These are phyloP conservation scores for Gymnopilus dilepis DNA, from an alignment of 768 basidiomycete genomes.

Conservation along the genomic window DNA sequence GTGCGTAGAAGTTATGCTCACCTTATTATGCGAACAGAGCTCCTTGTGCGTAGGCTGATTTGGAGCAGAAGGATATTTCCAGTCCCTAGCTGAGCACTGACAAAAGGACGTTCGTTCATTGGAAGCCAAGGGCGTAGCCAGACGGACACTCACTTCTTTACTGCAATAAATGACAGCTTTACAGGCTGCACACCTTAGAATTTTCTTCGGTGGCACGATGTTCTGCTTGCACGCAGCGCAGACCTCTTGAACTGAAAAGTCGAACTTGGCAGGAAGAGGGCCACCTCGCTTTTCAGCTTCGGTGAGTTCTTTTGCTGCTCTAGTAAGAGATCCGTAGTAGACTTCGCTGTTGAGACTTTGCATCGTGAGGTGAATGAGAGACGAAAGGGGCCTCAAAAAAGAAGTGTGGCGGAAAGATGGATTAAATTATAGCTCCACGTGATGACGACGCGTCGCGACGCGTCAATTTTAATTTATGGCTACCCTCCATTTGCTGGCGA, in stretches of 20 bases:
- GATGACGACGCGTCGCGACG: too few relatives aligned
- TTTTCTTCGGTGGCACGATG: constrained; percentile 1
- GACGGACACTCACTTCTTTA: not conserved
- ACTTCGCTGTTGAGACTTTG: not conserved
- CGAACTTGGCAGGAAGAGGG: not conserved
- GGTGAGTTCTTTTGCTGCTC: not conserved
- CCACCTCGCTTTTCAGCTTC: constrained; percentile 3
- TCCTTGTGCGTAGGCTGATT: constrained; percentile 3
- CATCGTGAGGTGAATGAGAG: not conserved
- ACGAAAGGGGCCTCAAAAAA: too few relatives aligned
- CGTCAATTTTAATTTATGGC: too few relatives aligned
- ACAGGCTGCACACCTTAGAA: not conserved
- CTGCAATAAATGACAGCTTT: constrained; percentile 6
- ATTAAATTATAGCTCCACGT: too few relatives aligned
- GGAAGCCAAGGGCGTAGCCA: not conserved
- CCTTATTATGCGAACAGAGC: not conserved
- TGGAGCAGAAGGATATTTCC: not conserved
- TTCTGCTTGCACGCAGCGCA: not conserved
- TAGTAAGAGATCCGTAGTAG: constrained; percentile 3
- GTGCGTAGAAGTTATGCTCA: not conserved
- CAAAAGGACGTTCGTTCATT: not conserved
- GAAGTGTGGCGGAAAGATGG: too few relatives aligned
- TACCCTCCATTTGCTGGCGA: too few relatives aligned
- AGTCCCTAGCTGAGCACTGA: not conserved
- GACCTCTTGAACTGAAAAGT: not conserved